Evolutionary conservation across 2,329 filamentous ascomycete genomes (phyloP).

Genomic region (Fusarium praegraminearum): DNA sequence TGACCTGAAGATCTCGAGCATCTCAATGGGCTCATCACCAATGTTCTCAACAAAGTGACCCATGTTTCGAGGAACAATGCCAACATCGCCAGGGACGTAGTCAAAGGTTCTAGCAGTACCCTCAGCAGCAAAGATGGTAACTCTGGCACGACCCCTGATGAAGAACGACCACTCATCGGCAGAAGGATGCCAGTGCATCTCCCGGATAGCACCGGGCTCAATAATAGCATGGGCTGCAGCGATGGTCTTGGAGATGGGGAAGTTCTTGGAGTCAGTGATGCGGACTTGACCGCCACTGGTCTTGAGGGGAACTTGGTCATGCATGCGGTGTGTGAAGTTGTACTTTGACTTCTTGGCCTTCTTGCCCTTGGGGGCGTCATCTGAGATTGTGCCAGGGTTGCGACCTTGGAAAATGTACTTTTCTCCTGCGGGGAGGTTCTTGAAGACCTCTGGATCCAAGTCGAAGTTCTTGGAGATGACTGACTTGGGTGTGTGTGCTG

Average conservation of each 20-base stretch:
- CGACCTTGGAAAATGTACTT: slow-evolving; percentile 84
- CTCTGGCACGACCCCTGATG: slow-evolving; percentile 75
- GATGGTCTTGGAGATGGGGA: slow-evolving; percentile 78
- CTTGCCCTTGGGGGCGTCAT: slow-evolving; percentile 72
- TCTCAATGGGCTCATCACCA: slow-evolving; percentile 79
- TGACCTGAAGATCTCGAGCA: slow-evolving; percentile 80
- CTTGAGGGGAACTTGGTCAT: slow-evolving; percentile 74
- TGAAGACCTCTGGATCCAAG: slow-evolving; percentile 76
- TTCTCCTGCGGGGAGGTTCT: slow-evolving; percentile 72
- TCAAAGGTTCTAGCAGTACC: slow-evolving; percentile 80
- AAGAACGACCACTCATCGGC: slow-evolving; percentile 88
- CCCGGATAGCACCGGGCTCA: slow-evolving; percentile 76
- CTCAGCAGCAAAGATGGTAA: slow-evolving; percentile 79
- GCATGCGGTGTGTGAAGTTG: slow-evolving; percentile 78
- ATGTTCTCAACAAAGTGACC: slow-evolving; percentile 87
- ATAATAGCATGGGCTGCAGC: slow-evolving; percentile 79
- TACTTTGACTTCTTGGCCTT: slow-evolving; percentile 74
- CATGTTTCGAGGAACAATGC: slow-evolving; percentile 81
- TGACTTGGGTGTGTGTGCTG: slow-evolving; percentile 76
- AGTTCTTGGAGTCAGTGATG: slow-evolving; percentile 81
- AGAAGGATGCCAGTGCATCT: slow-evolving; percentile 87
- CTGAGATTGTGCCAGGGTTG: slow-evolving; percentile 71
- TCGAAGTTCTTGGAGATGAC: slow-evolving; percentile 83
- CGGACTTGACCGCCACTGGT: slow-evolving; percentile 74
- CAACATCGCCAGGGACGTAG: slow-evolving; percentile 80